Base-by-base conservation (phyloP, 768 basidiomycete genomes). In the Gloeostereum incarnatum region DNA sequence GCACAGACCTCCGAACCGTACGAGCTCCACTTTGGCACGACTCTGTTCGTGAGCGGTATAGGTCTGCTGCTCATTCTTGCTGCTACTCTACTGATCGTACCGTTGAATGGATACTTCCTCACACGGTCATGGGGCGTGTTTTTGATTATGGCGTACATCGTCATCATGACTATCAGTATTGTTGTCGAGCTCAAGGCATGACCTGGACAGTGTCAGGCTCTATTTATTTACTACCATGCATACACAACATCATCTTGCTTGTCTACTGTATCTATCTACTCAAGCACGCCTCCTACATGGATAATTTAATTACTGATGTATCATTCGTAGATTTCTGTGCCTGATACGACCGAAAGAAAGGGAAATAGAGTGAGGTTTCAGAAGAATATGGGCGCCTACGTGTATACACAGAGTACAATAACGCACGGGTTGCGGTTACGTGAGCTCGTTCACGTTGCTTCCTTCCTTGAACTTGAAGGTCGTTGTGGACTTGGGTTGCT, bases 121-220 rank as follows among this genome's bases (percentile, higher is more conserved):
- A 79, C 85, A 26, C 66, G 81, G 37, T 62, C 68, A 34, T 97
- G 91, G 91, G 93, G 91, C 0, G 48, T 82, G 19, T 72, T 85
- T 48, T 66, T 97, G 47, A 80, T 96, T 31, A 51, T 60, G 6
- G 76, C 73, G 13, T 98, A 98, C 52, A 49, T 69, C 20, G 63
- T 68, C 14, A 71, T 94, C 45, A 94, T 96, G 87, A 56, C 63
- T 4, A 62, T 75, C 40, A 94, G 89, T 50, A 59, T 97, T 36
- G 58, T 78, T 35, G 88, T 93, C 17, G 92, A 97, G 56, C 53
- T 90, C 6, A 65, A 54, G 53, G 50, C 45, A 18, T 48, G 38
- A 33, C 36, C 6, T 9, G 5, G n/a, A 9, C 8, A 10, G 21
- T 22, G 16, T 31, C n/a, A n/a, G n/a, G n/a, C n/a, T 19, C n/a